phyloP scores from a whole-genome alignment of 306 rosid species.

The Elaeagnus macrophylla region DNA sequence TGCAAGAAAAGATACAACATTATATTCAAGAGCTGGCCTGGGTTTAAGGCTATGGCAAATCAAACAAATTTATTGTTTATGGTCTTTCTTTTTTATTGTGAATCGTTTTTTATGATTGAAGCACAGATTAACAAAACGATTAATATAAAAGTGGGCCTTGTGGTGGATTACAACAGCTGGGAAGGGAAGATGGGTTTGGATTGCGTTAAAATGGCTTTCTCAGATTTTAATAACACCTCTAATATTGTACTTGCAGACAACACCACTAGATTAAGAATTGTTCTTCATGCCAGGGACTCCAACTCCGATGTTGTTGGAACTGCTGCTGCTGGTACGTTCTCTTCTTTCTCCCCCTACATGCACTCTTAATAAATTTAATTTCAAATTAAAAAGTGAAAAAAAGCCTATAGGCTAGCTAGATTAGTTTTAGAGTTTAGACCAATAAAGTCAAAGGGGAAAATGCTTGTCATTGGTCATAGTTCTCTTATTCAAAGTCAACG shows the following conservation, averaged over 20 bases:
- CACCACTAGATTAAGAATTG: conserved; percentile 14
- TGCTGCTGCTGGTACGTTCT: conserved; percentile 9
- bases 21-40: no score
- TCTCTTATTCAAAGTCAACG: no score
- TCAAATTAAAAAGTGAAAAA: no score
- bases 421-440: no score
- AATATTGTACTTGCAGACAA: neutral
- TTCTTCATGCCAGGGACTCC: conserved; percentile 14
- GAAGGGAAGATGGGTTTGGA: conserved; percentile 26
- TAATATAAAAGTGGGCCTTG: conserved; percentile 12
- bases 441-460: no score
- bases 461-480: no score
- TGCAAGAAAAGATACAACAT: no score
- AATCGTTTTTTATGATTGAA: neutral
- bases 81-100: neutral
- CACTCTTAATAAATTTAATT: no score
- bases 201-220: conserved; percentile 26
- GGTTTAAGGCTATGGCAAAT: no score
- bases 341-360: no score
- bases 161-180: conserved; percentile 12
- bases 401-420: no score
- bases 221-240: conserved; percentile 15
- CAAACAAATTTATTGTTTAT: no score
- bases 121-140: neutral
- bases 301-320: conserved; percentile 2